A percentile compares a stretch with the other conserved stretches of the same genome.
phyloP scores from a whole-genome alignment of 2,329 filamentous ascomycete species.

The Gremmenia infestans region DNA sequence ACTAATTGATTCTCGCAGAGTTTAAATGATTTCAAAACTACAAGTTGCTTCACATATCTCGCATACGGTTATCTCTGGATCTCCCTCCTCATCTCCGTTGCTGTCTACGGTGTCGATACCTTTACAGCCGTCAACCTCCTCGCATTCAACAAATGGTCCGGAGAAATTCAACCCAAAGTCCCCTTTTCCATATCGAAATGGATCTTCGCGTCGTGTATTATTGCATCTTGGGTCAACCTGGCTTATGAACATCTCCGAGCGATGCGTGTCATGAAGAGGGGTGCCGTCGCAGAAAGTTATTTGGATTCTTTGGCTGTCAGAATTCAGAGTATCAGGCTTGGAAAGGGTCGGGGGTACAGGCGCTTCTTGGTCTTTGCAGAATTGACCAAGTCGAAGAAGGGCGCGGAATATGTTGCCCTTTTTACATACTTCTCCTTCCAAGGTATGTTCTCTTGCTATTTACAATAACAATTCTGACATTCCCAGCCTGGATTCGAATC shows the following conservation, averaged over 20 bases:
- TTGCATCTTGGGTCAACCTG: constrained; percentile 81
- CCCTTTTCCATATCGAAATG: constrained; percentile 78
- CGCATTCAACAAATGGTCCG: constrained; percentile 84
- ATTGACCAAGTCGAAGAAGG: constrained; percentile 66
- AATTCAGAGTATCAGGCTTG: constrained; percentile 75
- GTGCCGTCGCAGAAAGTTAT: constrained; percentile 86
- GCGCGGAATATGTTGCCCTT: constrained; percentile 66
- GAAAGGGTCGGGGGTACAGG: constrained; percentile 72
- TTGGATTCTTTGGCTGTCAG: constrained; percentile 82
- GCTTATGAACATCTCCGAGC: constrained; percentile 76
- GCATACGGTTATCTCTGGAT: constrained; percentile 85
- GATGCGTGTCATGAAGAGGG: constrained; percentile 72
- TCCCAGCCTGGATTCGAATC: constrained; percentile 75
- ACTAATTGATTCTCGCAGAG: constrained; percentile 35
- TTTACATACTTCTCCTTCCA: constrained; percentile 67
- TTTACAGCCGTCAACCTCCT: constrained; percentile 92
- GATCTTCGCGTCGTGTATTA: constrained; percentile 92
- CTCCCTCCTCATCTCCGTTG: constrained; percentile 70
- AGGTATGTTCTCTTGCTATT: constrained; percentile 38
- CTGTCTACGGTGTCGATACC: constrained; percentile 84
- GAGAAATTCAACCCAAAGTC: constrained; percentile 73
- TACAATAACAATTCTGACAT: constrained; percentile 11
- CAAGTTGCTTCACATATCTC: constrained; percentile 68
- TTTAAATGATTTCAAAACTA: constrained; percentile 75
- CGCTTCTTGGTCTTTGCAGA: constrained; percentile 72